phyloP scores from a whole-genome alignment of 768 basidiomycete species.

The Boletus edulis region DNA sequence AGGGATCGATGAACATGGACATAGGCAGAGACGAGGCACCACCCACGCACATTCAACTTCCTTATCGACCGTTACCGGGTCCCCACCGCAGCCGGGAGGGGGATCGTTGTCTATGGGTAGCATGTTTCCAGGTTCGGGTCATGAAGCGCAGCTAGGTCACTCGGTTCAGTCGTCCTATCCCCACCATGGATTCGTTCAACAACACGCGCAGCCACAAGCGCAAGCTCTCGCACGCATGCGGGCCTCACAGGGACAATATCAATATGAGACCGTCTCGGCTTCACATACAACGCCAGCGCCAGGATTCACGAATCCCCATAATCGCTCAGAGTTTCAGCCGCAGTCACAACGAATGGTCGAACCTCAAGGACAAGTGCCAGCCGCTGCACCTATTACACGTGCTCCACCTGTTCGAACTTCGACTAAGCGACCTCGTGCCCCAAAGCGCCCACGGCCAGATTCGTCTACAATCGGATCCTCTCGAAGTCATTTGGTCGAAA shows the following conservation, averaged over 20 bases:
- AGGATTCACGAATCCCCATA: background rate
- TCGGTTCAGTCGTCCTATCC: background rate
- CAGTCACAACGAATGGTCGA: background rate
- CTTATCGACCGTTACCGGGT: constrained; percentile 23
- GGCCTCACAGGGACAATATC: constrained; percentile 12
- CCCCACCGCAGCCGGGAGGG: constrained; percentile 11
- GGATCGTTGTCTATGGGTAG: background rate
- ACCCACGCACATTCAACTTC: constrained; percentile 25
- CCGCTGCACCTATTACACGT: background rate
- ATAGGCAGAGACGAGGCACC: background rate
- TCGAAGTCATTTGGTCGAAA: constrained; percentile 11
- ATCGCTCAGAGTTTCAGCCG: background rate
- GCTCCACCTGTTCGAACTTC: constrained; percentile 8
- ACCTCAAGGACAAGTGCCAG: background rate
- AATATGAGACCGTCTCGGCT: background rate
- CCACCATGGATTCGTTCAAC: constrained; percentile 8
- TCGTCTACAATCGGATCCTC: background rate
- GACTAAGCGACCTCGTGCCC: constrained; percentile 19
- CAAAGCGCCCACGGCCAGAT: constrained; percentile 21
- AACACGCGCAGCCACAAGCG: constrained; percentile 8
- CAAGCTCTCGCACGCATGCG: background rate
- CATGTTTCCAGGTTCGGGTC: background rate
- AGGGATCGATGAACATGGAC: background rate
- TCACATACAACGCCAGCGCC: constrained; percentile 1
- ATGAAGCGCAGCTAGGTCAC: constrained; percentile 1